phyloP scores from a whole-genome alignment of 257 asterid species.

The Solanum gracilifrons region DNA sequence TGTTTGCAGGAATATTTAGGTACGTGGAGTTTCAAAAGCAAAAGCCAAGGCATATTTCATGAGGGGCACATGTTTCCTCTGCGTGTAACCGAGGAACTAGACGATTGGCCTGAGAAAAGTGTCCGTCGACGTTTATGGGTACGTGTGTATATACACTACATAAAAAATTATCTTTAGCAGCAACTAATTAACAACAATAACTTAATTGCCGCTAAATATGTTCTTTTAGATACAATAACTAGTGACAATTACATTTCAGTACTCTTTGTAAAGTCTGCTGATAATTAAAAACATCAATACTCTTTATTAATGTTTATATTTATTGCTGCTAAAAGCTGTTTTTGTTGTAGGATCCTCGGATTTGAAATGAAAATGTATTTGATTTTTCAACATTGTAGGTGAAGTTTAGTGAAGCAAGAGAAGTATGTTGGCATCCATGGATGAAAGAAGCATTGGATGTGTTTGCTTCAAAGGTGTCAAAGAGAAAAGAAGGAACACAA shows the following conservation, averaged over 20 bases:
- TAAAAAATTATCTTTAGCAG: too few species aligned
- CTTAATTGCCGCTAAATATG: too few species aligned
- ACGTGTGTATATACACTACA: background rate
- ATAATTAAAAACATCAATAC: too few species aligned
- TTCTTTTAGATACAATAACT: background rate
- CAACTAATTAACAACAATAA: too few species aligned
- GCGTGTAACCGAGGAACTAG: conserved; percentile 64
- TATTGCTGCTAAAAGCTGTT: too few species aligned
- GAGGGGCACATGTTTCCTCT: conserved; percentile 86
- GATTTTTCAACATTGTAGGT: conserved; percentile 28
- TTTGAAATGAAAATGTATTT: background rate
- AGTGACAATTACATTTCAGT: too few species aligned
- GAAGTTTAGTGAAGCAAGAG: conserved; percentile 60
- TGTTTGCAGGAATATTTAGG: conserved; percentile 61
- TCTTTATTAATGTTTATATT: too few species aligned
- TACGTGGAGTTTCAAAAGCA: conserved; percentile 85
- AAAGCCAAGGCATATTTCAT: conserved; percentile 68
- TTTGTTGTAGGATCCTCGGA: too few species aligned
- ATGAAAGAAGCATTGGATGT: conserved; percentile 83
- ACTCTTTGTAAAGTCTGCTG: background rate
- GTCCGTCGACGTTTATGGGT: conserved; percentile 86
- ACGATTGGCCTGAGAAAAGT: conserved; percentile 84
- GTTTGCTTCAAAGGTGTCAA: conserved; percentile 27
- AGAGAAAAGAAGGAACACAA: background rate
- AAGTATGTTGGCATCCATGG: conserved; percentile 58